Evolutionary conservation across 2,329 filamentous ascomycete genomes (phyloP).

Genomic region (Emmonsia crescens): DNA sequence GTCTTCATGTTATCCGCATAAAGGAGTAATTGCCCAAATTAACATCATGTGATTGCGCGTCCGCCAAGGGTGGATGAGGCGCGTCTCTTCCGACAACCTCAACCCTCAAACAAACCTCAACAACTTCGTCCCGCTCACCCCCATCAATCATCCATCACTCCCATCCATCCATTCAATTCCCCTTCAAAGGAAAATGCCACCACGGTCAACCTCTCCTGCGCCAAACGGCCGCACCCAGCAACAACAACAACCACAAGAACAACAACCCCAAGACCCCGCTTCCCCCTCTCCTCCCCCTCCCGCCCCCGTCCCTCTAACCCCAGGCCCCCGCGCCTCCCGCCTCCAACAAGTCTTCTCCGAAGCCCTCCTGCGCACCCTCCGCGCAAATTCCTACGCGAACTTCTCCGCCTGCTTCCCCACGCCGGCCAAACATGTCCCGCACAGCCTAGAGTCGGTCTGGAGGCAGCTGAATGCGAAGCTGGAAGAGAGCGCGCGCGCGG

Average conservation of each 20-base stretch:
- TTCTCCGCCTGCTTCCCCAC: conserved; percentile 56
- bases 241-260: conserved; percentile 11
- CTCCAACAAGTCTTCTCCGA: conserved; percentile 51
- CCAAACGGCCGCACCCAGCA: not conserved
- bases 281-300: conserved; percentile 43
- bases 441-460: conserved; percentile 46
- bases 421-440: conserved; percentile 46
- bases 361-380: conserved; percentile 49
- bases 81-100: not conserved
- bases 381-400: conserved; percentile 50
- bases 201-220: not conserved
- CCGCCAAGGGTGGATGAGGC: no score
- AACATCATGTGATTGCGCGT: not conserved
- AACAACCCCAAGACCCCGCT: conserved; percentile 27
- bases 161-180: not conserved
- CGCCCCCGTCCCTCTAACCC: conserved; percentile 44
- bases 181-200: not conserved
- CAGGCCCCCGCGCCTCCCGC: conserved; percentile 49
- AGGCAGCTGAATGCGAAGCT: conserved; percentile 49
- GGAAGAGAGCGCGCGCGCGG: conserved; percentile 45
- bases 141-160: not conserved
- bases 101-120: no score
- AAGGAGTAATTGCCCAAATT: not conserved
- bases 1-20: not conserved
- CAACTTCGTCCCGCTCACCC: not conserved